These are phyloP conservation scores for Lathyrus oleraceus DNA, from an alignment of 306 rosid species.

Conservation along the genomic window DNA sequence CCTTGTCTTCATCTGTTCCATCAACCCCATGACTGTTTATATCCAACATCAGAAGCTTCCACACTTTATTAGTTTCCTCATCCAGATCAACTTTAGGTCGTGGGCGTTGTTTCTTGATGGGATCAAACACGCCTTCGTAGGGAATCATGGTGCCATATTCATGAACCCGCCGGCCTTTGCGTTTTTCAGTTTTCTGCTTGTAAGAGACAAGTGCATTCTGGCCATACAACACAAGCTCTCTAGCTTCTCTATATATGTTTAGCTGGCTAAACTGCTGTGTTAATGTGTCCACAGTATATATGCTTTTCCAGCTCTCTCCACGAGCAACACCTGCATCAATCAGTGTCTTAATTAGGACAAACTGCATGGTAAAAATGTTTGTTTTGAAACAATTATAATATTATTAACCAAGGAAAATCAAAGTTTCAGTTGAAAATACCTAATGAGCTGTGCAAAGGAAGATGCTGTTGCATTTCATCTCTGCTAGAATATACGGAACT, in stretches of 20 bases:
- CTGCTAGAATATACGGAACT: constrained; percentile 41
- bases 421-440: constrained; percentile 51
- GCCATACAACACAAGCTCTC: constrained; percentile 43
- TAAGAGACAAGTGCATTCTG: constrained; percentile 61
- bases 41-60: constrained; percentile 87
- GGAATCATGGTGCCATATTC: constrained; percentile 62
- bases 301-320: constrained; percentile 34
- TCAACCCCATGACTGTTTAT: constrained; percentile 88
- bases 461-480: constrained; percentile 38
- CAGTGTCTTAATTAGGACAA: constrained; percentile 30
- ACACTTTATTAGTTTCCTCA: constrained; percentile 86
- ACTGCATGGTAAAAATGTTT: constrained; percentile 11
- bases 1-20: constrained; percentile 82
- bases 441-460: constrained; percentile 34
- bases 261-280: constrained; percentile 53
- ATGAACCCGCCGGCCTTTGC: constrained; percentile 47
- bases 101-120: constrained; percentile 64
- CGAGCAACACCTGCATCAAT: constrained; percentile 52
- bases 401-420: background rate
- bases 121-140: constrained; percentile 52
- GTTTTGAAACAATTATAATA: constrained; percentile 30
- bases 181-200: constrained; percentile 42
- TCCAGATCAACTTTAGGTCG: constrained; percentile 94
- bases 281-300: constrained; percentile 48
- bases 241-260: constrained; percentile 55